A percentile compares a stretch with the other conserved stretches of the same genome.
phyloP scores from a whole-genome alignment of 2,329 filamentous ascomycete genomes.

The Exophiala spinifera region DNA sequence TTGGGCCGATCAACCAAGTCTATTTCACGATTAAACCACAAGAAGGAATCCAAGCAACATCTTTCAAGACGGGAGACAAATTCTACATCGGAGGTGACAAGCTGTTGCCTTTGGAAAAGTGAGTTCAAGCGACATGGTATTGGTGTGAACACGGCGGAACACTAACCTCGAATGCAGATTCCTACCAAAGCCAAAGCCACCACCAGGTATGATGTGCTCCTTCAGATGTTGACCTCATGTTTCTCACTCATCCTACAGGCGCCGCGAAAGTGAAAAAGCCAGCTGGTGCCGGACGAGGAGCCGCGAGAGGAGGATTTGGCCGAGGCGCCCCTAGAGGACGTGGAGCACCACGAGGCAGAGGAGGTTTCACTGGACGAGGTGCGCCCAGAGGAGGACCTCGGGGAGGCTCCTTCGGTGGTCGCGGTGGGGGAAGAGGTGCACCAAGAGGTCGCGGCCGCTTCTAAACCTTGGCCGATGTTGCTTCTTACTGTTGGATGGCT shows the following conservation, averaged over 20 bases:
- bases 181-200: conserved; percentile 85
- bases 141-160: not conserved
- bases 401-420: conserved; percentile 33
- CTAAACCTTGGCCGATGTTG: not conserved
- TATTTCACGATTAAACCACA: conserved; percentile 98
- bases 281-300: conserved; percentile 46
- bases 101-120: conserved; percentile 86
- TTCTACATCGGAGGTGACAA: conserved; percentile 96
- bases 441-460: conserved; percentile 21
- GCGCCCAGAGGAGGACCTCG: conserved; percentile 30
- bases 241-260: conserved; percentile 53
- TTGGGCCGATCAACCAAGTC: conserved; percentile 95
- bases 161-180: conserved; percentile 53
- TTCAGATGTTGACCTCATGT: not conserved
- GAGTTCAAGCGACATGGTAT: conserved; percentile 26
- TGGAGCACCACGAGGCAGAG: conserved; percentile 31
- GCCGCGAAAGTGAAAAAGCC: conserved; percentile 36
- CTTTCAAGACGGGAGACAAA: conserved; percentile 95
- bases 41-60: conserved; percentile 90
- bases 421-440: conserved; percentile 15
- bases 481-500: conserved; percentile 17
- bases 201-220: conserved; percentile 44
- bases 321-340: conserved; percentile 38
- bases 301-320: conserved; percentile 49
- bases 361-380: conserved; percentile 12